phyloP scores from a whole-genome alignment of 768 basidiomycete species.

The Phylloporus sp. region DNA sequence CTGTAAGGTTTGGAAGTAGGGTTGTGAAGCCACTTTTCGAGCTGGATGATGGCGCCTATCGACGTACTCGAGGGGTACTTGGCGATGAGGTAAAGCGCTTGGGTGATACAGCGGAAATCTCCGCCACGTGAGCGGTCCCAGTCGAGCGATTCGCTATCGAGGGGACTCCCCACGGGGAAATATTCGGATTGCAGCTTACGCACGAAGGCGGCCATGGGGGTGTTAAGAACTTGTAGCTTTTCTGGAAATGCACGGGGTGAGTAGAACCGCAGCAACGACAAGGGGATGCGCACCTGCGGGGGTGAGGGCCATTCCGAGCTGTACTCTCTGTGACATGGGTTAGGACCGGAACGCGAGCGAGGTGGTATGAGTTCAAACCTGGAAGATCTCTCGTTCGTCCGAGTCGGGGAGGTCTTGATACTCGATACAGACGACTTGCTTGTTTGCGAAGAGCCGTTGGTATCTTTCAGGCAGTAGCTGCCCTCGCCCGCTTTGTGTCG shows the following conservation, averaged over 20 bases:
- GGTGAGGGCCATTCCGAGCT: slow-evolving; percentile 72
- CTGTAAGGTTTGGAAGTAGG: slow-evolving; percentile 9
- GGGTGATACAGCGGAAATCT: slow-evolving; percentile 56
- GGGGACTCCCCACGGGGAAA: slow-evolving; percentile 35
- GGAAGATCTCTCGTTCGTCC: slow-evolving; percentile 67
- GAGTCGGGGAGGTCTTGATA: slow-evolving; percentile 54
- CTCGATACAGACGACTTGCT: slow-evolving; percentile 80
- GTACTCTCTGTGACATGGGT: slow-evolving; percentile 51
- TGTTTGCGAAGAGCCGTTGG: slow-evolving; percentile 57
- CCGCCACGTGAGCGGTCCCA: slow-evolving; percentile 49
- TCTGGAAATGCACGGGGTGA: slow-evolving; percentile 34
- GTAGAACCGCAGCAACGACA: neutral
- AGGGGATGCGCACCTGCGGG: slow-evolving; percentile 45
- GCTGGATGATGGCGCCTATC: slow-evolving; percentile 31
- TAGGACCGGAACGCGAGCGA: neutral
- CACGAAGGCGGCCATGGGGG: slow-evolving; percentile 53
- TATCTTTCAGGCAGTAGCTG: slow-evolving; percentile 50
- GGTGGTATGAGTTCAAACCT: slow-evolving; percentile 38
- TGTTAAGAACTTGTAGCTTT: slow-evolving; percentile 61
- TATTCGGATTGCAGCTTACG: slow-evolving; percentile 49
- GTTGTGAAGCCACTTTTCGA: slow-evolving; percentile 49
- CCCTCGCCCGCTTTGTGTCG: slow-evolving; percentile 14
- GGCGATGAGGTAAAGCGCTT: slow-evolving; percentile 49
- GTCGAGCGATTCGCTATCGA: slow-evolving; percentile 37
- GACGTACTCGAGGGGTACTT: slow-evolving; percentile 33